Evolutionary conservation across 257 asterid genomes (phyloP).

Genomic region (Lycium barbarum): DNA sequence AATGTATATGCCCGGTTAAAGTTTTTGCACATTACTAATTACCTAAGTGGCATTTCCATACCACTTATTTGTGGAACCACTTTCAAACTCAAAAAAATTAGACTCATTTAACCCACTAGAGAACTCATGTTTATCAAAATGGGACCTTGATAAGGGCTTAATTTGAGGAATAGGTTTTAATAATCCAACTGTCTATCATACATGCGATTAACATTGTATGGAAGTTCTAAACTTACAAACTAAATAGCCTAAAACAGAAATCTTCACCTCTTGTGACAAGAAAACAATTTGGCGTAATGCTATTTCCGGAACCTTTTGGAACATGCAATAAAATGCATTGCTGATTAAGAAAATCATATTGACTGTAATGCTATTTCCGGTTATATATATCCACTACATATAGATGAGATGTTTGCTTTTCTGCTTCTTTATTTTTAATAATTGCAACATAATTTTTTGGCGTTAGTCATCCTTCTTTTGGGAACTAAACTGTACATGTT

Average conservation of each 20-base stretch:
- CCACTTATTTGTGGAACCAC: background rate
- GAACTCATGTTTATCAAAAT: too few species aligned
- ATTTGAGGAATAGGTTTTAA: background rate
- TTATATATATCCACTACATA: background rate
- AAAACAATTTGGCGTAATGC: background rate
- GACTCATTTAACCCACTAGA: background rate
- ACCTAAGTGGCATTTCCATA: background rate
- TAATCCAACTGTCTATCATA: background rate
- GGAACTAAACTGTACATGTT: conserved; percentile 22
- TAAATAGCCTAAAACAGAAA: background rate
- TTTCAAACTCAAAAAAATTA: background rate
- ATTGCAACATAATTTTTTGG: conserved; percentile 4
- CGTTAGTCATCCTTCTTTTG: conserved; percentile 1
- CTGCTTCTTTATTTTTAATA: background rate
- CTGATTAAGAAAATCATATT: background rate
- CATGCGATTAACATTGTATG: background rate
- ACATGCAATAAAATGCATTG: background rate
- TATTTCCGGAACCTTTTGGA: conserved; percentile 7
- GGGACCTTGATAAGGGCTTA: background rate
- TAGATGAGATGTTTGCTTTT: background rate
- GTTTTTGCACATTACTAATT: too few species aligned
- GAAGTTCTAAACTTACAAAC: background rate
- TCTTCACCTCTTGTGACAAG: background rate
- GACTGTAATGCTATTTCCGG: background rate
- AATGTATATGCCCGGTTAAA: background rate